These are phyloP conservation scores for Pestalotiopsis fici DNA, from an alignment of 2,329 filamentous ascomycete species.

Conservation along the genomic window DNA sequence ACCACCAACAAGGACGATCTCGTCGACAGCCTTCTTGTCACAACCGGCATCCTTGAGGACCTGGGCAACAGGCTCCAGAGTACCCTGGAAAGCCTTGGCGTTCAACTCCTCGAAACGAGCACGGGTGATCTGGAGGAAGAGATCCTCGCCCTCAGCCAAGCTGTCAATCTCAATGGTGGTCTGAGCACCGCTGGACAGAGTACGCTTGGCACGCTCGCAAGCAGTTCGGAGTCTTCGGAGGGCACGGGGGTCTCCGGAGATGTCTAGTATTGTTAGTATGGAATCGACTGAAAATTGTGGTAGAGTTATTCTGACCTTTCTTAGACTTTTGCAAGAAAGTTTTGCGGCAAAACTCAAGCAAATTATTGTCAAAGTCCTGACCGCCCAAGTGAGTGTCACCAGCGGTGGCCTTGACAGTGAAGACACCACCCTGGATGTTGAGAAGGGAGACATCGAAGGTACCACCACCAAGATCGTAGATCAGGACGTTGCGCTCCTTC, in stretches of 20 bases:
- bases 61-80: conserved; percentile 92
- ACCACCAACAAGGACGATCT: conserved; percentile 98
- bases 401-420: conserved; percentile 97
- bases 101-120: conserved; percentile 99
- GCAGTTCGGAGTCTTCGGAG: conserved; percentile 95
- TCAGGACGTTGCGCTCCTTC: conserved; percentile 98
- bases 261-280: conserved; percentile 80
- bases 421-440: conserved; percentile 98
- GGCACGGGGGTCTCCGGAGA: conserved; percentile 83
- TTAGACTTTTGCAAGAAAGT: too few relatives aligned
- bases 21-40: conserved; percentile 90
- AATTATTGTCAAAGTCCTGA: conserved; percentile 94
- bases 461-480: conserved; percentile 99
- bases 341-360: conserved; percentile 95
- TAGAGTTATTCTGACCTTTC: too few relatives aligned
- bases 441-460: conserved; percentile 99
- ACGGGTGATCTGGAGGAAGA: conserved; percentile 95
- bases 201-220: conserved; percentile 99
- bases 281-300: too few relatives aligned
- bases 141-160: conserved; percentile 96
- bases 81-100: conserved; percentile 91
- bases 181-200: conserved; percentile 94
- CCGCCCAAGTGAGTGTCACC: conserved; percentile 97
- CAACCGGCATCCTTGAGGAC: conserved; percentile 91
- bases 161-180: conserved; percentile 99